These are phyloP conservation scores for Exophiala spinifera DNA, from an alignment of 2,329 filamentous ascomycete species.

Conservation along the genomic window DNA sequence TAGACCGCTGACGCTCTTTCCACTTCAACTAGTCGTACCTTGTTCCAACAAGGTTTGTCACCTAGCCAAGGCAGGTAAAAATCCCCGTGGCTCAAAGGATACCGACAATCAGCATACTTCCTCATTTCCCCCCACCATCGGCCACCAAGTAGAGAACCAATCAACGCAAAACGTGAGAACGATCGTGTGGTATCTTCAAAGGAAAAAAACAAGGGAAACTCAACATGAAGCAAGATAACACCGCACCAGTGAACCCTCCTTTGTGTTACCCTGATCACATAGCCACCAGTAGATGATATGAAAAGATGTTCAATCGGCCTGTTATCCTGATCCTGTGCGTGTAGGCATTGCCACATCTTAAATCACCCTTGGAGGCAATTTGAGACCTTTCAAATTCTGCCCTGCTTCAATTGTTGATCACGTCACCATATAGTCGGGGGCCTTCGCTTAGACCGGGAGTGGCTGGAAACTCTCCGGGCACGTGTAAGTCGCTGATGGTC, in stretches of 20 bases:
- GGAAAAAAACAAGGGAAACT: constrained; percentile 40
- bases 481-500: constrained; percentile 63
- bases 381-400: not conserved
- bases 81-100: too few relatives aligned
- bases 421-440: constrained; percentile 13
- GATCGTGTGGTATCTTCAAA: constrained; percentile 28
- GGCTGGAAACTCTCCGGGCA: constrained; percentile 64
- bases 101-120: too few relatives aligned
- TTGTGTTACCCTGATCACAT: not conserved
- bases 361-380: not conserved
- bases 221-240: not conserved
- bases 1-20: too few relatives aligned
- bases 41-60: too few relatives aligned
- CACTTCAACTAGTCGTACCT: too few relatives aligned
- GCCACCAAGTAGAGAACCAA: not conserved
- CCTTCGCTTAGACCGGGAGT: constrained; percentile 17
- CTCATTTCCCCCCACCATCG: too few relatives aligned
- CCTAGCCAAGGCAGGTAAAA: too few relatives aligned
- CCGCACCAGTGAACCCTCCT: constrained; percentile 32
- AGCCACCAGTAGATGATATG: not conserved
- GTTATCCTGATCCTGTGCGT: not conserved
- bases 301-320: constrained; percentile 5
- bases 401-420: constrained; percentile 7
- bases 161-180: not conserved
- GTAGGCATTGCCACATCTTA: not conserved